These are phyloP conservation scores for Jasminum sambac DNA, from an alignment of 257 asterid genomes.

Conservation along the genomic window DNA sequence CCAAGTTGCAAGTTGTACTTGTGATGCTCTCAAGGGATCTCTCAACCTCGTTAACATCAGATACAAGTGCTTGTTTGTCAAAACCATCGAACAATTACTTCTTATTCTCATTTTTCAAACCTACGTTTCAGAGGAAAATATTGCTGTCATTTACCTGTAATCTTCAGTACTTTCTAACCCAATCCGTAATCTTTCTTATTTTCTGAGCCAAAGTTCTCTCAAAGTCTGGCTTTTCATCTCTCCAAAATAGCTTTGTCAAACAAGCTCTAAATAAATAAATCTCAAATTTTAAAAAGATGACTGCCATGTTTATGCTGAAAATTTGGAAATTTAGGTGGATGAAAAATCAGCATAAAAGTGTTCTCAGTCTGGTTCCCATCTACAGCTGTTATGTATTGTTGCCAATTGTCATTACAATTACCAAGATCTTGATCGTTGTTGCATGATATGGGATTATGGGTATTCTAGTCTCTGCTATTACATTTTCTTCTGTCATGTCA, in stretches of 20 bases:
- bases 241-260: no score
- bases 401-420: neutral
- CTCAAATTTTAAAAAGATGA: constrained; percentile 1
- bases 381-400: constrained; percentile 8
- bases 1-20: constrained; percentile 8
- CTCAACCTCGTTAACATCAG: neutral
- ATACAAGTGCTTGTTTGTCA: neutral
- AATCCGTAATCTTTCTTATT: no score
- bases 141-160: no score
- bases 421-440: constrained; percentile 1
- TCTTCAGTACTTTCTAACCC: no score
- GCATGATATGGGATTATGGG: neutral
- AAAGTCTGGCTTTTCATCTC: no score
- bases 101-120: no score
- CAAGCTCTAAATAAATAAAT: neutral
- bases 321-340: constrained; percentile 8
- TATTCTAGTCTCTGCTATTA: neutral
- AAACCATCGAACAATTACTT: no score
- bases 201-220: no score
- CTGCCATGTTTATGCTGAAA: constrained; percentile 10
- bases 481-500: constrained; percentile 24
- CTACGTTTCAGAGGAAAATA: no score
- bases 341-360: neutral
- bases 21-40: constrained; percentile 11
- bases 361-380: neutral